A percentile compares a stretch with the other conserved stretches of the same genome.
These are phyloP conservation scores for Raffaelea deltoideospora DNA, from an alignment of 2,329 filamentous ascomycete genomes.

Conservation along the genomic window DNA sequence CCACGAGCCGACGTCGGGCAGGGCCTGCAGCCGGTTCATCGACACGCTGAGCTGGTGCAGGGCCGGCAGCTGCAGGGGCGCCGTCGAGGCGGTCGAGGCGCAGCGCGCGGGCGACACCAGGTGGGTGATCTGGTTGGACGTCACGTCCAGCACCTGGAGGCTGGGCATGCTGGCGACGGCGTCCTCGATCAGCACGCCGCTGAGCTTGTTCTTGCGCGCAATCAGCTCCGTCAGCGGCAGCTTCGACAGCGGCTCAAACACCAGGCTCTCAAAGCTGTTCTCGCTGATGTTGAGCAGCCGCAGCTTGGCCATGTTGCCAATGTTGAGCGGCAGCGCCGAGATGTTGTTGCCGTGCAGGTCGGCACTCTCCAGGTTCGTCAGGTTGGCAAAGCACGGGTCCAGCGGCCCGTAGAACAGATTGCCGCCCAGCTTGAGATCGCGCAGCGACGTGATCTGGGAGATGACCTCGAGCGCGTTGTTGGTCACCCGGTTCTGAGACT, in stretches of 20 bases:
- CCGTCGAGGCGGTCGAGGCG: too few relatives aligned
- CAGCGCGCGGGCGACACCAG: slow-evolving; percentile 24
- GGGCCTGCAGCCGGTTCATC: slow-evolving; percentile 57
- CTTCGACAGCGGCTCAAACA: slow-evolving; percentile 51
- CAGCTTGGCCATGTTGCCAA: slow-evolving; percentile 54
- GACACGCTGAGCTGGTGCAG: slow-evolving; percentile 64
- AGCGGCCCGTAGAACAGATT: slow-evolving; percentile 60
- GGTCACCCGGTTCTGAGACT: slow-evolving; percentile 69
- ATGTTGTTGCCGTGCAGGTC: slow-evolving; percentile 74
- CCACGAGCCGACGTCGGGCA: slow-evolving; percentile 69
- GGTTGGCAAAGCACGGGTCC: slow-evolving; percentile 42
- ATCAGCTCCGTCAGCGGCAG: slow-evolving; percentile 60
- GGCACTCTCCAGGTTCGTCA: slow-evolving; percentile 60
- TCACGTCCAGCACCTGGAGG: slow-evolving; percentile 64
- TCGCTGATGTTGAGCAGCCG: slow-evolving; percentile 65
- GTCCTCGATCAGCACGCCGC: slow-evolving; percentile 54
- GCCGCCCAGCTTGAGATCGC: slow-evolving; percentile 67
- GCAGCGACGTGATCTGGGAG: slow-evolving; percentile 54
- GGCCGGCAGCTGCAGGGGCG: slow-evolving; percentile 48
- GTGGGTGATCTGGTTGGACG: slow-evolving; percentile 55
- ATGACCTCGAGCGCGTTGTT: slow-evolving; percentile 60
- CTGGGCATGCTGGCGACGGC: slow-evolving; percentile 41
- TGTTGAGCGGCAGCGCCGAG: slow-evolving; percentile 48
- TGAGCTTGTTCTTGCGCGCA: slow-evolving; percentile 64
- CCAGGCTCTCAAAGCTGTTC: slow-evolving; percentile 59